These are phyloP conservation scores for Solanum okadae DNA, from an alignment of 257 asterid species.

Conservation along the genomic window DNA sequence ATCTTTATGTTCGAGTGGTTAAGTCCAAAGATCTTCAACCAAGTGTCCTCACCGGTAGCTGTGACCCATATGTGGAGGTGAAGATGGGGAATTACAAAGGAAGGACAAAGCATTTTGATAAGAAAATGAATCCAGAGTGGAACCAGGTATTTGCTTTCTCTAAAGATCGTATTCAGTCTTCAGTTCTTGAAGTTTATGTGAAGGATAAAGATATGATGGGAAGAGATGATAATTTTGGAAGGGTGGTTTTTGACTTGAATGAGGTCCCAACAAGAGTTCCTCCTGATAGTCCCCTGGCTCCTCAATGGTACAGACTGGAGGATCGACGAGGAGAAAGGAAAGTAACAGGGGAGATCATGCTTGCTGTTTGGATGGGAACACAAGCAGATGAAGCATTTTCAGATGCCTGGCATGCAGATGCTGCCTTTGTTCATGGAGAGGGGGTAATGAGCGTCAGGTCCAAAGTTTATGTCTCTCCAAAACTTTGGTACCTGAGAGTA, in stretches of 20 bases:
- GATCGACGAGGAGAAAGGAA: conserved; percentile 43
- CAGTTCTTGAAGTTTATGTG: conserved; percentile 50
- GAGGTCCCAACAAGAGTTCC: conserved; percentile 72
- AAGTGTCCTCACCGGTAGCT: conserved; percentile 21
- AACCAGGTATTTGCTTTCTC: conserved; percentile 76
- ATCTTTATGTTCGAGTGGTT: conserved; percentile 62
- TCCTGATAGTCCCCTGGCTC: conserved; percentile 81
- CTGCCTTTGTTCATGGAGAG: conserved; percentile 54
- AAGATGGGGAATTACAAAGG: conserved; percentile 78
- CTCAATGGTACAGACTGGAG: conserved; percentile 70
- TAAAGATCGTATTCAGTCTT: conserved; percentile 58
- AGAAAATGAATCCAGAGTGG: conserved; percentile 55
- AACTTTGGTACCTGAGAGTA: conserved; percentile 72
- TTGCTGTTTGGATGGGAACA: conserved; percentile 70
- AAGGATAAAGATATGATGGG: conserved; percentile 58
- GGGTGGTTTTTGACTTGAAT: conserved; percentile 47
- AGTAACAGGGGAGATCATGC: conserved; percentile 57
- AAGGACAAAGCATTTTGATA: conserved; percentile 39
- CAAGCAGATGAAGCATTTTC: conserved; percentile 76
- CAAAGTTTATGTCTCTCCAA: conserved; percentile 69
- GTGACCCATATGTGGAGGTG: conserved; percentile 65
- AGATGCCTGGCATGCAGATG: conserved; percentile 82
- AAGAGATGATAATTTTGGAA: conserved; percentile 50
- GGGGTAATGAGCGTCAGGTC: conserved; percentile 56
- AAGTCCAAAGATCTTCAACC: conserved; percentile 61